Evolutionary conservation across 139 green algal genomes (phyloP).

Genomic region (Edaphochlamys debaryana): DNA sequence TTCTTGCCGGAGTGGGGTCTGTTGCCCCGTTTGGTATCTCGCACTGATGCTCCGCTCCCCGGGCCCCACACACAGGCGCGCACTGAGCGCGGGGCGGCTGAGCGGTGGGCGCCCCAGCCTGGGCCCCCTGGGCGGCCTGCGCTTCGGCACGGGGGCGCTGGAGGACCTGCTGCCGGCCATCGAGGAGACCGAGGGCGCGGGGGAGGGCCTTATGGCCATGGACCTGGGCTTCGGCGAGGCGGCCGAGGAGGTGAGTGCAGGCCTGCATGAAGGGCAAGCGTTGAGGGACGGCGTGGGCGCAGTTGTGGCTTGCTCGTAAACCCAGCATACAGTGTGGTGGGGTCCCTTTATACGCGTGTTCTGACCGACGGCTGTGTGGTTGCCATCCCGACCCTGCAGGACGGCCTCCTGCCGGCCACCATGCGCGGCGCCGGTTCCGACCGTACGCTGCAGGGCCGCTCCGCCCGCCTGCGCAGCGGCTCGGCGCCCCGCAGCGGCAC

Average conservation of each 20-base stretch:
- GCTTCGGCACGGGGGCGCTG: constrained; percentile 33
- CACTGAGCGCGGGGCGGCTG: no score
- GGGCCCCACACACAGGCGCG: no score
- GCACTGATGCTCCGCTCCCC: no score
- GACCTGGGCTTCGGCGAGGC: neutral
- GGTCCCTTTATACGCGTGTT: no score
- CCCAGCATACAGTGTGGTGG: no score
- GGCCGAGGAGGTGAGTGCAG: neutral
- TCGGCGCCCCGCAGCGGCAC: neutral
- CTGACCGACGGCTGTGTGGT: no score
- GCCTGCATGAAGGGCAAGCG: no score
- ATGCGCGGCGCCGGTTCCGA: neutral
- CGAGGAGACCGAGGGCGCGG: neutral
- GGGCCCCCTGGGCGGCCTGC: constrained; percentile 1
- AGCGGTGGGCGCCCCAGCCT: neutral
- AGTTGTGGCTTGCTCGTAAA: no score
- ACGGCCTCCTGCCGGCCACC: neutral
- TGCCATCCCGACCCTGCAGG: no score
- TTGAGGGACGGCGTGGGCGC: no score
- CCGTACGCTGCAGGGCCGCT: neutral
- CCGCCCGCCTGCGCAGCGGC: neutral
- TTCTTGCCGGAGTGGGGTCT: no score
- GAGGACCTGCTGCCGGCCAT: constrained; percentile 52
- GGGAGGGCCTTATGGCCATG: neutral
- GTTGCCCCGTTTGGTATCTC: no score